Conservation (phyloP, 225 moss, liverwort and hornwort genomes). For the Neckera pumila region DNA sequence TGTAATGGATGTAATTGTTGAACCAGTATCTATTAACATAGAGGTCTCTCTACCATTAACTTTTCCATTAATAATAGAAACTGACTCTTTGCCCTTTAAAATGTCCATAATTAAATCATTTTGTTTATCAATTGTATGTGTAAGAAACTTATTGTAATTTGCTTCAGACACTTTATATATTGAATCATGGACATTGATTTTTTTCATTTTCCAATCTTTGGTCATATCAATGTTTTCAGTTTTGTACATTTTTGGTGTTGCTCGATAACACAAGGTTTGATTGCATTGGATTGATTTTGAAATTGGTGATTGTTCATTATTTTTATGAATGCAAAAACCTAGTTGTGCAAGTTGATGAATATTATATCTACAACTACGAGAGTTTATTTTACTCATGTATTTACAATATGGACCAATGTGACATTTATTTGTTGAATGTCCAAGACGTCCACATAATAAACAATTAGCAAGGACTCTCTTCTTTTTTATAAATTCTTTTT, state of each 20-base stretch:
- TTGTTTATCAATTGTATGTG: not conserved
- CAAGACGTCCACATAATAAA: not conserved
- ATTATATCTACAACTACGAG: not conserved
- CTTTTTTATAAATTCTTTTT: not conserved
- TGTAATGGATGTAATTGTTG: not conserved
- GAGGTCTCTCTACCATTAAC: not conserved
- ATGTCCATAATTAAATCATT: not conserved
- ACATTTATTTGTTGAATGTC: slow-evolving; percentile 8
- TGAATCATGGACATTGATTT: not conserved
- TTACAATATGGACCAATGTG: not conserved
- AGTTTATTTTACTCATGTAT: not conserved
- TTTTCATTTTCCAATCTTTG: not conserved
- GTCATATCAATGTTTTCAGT: not conserved
- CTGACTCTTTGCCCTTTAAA: not conserved
- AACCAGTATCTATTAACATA: not conserved
- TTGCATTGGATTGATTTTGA: not conserved
- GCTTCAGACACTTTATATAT: not conserved
- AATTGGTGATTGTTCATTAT: not conserved
- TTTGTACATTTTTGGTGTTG: not conserved
- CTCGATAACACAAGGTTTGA: not conserved
- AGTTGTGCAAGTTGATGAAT: not conserved
- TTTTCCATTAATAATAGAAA: not conserved
- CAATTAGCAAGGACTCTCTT: not conserved
- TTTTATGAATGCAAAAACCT: not conserved
- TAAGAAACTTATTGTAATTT: not conserved